Conservation (phyloP, 1,284 basidiomycete species). For the Puccinia hordei region DNA sequence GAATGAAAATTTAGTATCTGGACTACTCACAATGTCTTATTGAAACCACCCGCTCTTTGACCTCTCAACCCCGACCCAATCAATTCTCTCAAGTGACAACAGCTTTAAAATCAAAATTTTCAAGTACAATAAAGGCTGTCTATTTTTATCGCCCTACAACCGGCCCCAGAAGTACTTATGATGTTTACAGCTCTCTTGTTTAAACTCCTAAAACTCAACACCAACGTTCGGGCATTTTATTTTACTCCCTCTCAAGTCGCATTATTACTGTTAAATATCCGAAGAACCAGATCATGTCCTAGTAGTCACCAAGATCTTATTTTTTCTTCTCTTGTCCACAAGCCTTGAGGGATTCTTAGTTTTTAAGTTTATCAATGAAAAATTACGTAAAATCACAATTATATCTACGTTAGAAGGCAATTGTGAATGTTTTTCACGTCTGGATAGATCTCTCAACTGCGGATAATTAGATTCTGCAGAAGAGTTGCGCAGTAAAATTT, state of each 20-base stretch:
- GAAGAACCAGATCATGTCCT: too few relatives aligned
- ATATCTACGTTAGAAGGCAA: too few relatives aligned
- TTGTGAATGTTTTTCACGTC: too few relatives aligned
- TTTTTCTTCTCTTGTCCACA: not conserved
- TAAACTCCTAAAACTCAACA: not conserved
- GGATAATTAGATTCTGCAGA: too few relatives aligned
- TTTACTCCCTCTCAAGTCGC: too few relatives aligned
- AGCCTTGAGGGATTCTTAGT: too few relatives aligned
- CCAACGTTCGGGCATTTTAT: not conserved
- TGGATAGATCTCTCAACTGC: too few relatives aligned
- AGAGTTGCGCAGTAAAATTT: too few relatives aligned
- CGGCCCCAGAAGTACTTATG: not conserved
- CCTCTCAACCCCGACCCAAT: not conserved
- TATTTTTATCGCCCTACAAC: not conserved
- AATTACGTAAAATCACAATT: too few relatives aligned
- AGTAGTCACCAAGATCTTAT: not conserved
- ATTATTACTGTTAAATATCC: too few relatives aligned
- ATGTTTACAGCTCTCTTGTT: not conserved
- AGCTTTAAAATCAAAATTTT: not conserved
- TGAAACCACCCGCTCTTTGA: not conserved
- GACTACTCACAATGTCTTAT: conserved; percentile 21
- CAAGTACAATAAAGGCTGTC: not conserved
- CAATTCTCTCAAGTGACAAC: not conserved
- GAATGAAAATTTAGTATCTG: not conserved
- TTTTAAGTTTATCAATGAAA: too few relatives aligned